Base-by-base conservation (phyloP, 192 early-diverging fungal species). In the Coemansia umbellata region DNA sequence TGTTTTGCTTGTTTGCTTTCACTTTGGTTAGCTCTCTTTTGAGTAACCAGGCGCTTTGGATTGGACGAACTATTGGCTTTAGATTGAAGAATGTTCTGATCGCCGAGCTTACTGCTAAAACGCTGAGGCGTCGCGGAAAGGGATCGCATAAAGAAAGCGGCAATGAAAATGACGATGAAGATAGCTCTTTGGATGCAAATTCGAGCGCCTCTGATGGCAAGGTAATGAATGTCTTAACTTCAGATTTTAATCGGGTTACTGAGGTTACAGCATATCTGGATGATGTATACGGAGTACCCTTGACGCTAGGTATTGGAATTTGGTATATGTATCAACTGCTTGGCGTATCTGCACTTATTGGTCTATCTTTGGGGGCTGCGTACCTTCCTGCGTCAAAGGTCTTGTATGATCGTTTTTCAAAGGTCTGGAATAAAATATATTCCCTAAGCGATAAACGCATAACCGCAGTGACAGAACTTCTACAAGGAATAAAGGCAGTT, bases 401-500 rank as follows among this genome's bases (percentile, higher is more conserved):
- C 35, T 63, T 83, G 30, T 78, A 80, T 33, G 71, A 63, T 30
- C 72, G 76, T 37, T 32, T 79, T 31, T 70, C 71, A 36, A 69
- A 63, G 19, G 47, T 82, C 65, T 82, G 87, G 54, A 69, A 80
- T 10, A 72, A 74, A 24, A 56, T 84, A 9, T 85, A 70, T 40
- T 35, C 64, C 6, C 66, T 83, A 21, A 74, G 78, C 36, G 93
- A 95, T 60, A 80, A 87, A 49, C 81, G 93, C 13, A 68, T 95
- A 30, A 80, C 83, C 26, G 72, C 78, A 23, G 82, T 90, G 28
- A 93, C 89, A 47, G 92, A 97, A 67, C 71, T 90, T 23, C 63
- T 94, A 17, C 81, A 90, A 69, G 92, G 90, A 19, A 94, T 97
- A 37, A 82, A 91, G 33, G 87, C 95, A 22, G 82, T 97, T 43